Conservation (phyloP, 768 basidiomycete species). For the Lactarius evosmus region DNA sequence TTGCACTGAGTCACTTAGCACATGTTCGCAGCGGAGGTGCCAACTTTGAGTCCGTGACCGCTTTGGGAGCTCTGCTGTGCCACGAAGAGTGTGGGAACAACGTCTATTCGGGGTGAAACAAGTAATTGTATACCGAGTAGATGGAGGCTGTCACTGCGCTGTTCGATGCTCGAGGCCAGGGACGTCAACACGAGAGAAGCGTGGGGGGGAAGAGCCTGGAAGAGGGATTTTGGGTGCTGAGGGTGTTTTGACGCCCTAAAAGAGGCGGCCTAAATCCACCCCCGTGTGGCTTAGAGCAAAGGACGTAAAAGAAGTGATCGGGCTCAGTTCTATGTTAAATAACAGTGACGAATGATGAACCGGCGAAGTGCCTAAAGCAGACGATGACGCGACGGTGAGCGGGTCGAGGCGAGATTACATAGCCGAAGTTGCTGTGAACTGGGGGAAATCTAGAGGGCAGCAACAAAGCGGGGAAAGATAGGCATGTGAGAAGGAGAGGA, state of each 20-base stretch:
- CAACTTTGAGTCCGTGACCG: not conserved
- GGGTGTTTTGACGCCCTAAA: not conserved
- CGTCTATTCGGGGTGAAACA: not conserved
- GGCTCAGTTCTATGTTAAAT: slow-evolving; percentile 9
- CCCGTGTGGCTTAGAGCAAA: not conserved
- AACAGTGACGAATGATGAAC: not conserved
- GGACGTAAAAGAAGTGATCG: slow-evolving; percentile 14
- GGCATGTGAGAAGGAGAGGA: not conserved
- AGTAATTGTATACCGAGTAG: not conserved
- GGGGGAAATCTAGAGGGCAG: not conserved
- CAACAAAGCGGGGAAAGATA: slow-evolving; percentile 4
- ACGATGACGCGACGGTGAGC: not conserved
- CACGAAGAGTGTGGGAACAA: not conserved
- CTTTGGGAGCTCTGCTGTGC: not conserved
- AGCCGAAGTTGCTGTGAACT: not conserved
- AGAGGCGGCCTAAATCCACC: not conserved
- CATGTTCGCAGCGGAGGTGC: not conserved
- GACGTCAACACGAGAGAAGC: not conserved
- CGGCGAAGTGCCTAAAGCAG: not conserved
- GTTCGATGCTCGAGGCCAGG: slow-evolving; percentile 1
- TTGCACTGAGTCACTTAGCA: not conserved
- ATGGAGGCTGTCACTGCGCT: not conserved
- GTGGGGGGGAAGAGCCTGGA: not conserved
- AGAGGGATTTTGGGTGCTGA: not conserved
- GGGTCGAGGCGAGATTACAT: slow-evolving; percentile 3